phyloP scores from a whole-genome alignment of 164 flowering plant genomes.

The Echeveria elegans region DNA sequence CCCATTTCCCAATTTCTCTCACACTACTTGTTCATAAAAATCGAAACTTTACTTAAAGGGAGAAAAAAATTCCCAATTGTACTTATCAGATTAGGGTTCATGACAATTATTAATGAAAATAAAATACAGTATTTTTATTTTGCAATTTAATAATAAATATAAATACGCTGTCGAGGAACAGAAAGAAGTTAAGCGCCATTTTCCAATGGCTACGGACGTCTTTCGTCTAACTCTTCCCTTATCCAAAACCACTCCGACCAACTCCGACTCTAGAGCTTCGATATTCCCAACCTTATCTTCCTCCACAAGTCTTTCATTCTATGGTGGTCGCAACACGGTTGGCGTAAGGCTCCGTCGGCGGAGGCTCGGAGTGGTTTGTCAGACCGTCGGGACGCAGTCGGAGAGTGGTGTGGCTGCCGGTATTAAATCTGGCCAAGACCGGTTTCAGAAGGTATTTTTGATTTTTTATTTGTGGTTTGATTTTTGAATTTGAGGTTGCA shows the following conservation, averaged over 20 bases:
- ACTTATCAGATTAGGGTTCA: background rate
- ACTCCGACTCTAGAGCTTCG: slow-evolving; percentile 5
- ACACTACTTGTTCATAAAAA: background rate
- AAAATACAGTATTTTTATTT: background rate
- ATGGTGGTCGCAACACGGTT: background rate
- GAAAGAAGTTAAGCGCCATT: slow-evolving; percentile 7
- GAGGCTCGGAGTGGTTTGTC: slow-evolving; percentile 15
- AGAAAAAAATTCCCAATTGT: background rate
- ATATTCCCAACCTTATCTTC: background rate
- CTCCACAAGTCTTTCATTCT: background rate
- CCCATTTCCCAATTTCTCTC: slow-evolving; percentile 4
- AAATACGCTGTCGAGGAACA: background rate
- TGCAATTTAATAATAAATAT: background rate
- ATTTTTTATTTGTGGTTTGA: background rate
- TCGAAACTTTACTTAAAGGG: too few relatives aligned
- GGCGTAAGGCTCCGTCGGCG: background rate
- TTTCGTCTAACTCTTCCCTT: slow-evolving; percentile 11
- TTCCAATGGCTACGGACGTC: slow-evolving; percentile 11
- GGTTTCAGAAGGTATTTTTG: slow-evolving; percentile 27
- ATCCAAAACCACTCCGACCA: slow-evolving; percentile 9
- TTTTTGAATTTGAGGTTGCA: background rate
- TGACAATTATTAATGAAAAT: background rate
- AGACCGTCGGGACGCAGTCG: slow-evolving; percentile 20
- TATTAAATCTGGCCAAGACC: slow-evolving; percentile 26
- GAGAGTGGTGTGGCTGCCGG: slow-evolving; percentile 11